Percentiles rank a stretch among this genome's conserved stretches.
Conservation (phyloP, 2,329 filamentous ascomycete species). For the Penicillium sp. region DNA sequence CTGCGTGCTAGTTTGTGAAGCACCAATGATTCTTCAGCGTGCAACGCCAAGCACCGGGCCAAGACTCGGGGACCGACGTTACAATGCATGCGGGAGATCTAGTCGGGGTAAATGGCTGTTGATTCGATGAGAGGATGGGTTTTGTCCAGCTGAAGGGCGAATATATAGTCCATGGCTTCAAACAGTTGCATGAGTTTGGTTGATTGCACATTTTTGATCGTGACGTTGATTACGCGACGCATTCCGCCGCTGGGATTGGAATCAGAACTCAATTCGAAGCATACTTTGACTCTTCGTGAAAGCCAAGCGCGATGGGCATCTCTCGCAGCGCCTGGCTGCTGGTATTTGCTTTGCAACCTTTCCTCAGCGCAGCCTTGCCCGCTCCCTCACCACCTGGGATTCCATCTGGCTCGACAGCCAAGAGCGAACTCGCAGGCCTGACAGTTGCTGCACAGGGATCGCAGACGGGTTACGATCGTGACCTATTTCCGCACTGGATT, state of each 20-base stretch:
- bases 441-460: conserved; percentile 56
- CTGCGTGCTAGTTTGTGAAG: background rate
- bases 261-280: background rate
- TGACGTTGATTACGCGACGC: background rate
- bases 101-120: background rate
- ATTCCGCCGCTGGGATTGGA: background rate
- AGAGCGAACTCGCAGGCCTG: conserved; percentile 55
- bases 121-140: background rate
- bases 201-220: background rate
- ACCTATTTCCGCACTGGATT: conserved; percentile 69
- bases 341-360: conserved; percentile 18
- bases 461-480: conserved; percentile 59
- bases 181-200: background rate
- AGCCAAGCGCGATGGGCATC: conserved; percentile 1
- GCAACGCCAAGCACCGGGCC: conserved; percentile 17
- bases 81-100: conserved; percentile 3
- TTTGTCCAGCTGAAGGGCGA: background rate
- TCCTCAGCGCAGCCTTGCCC: conserved; percentile 17
- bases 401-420: conserved; percentile 56
- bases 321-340: conserved; percentile 1
- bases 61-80: conserved; percentile 13
- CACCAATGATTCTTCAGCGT: conserved; percentile 5
- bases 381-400: conserved; percentile 57
- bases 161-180: background rate
- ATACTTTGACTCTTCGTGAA: background rate